phyloP scores from a whole-genome alignment of 139 green algal genomes.

The Trebouxia sp. region DNA sequence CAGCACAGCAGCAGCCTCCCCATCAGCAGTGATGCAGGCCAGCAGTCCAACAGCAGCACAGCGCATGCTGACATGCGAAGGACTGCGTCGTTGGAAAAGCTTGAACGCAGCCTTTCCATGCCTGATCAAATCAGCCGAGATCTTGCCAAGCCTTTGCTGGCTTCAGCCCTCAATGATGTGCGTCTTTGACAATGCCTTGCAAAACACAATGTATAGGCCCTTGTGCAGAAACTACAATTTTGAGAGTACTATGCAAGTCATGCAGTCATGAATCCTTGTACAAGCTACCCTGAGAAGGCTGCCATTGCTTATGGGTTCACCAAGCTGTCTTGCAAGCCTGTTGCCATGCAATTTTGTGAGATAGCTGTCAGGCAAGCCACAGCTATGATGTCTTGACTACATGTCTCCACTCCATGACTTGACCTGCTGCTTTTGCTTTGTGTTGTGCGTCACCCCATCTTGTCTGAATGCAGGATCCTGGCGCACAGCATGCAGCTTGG shows the following conservation, averaged over 20 bases:
- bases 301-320: too few relatives aligned
- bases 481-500: slow-evolving; percentile 15
- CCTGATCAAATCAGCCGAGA: background rate
- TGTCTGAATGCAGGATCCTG: background rate
- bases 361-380: too few relatives aligned
- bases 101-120: slow-evolving; percentile 3
- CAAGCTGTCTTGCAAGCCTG: too few relatives aligned
- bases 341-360: too few relatives aligned
- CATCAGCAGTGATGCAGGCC: background rate
- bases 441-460: background rate
- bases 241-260: too few relatives aligned
- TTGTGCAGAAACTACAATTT: background rate
- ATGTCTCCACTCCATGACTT: background rate
- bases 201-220: too few relatives aligned
- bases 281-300: too few relatives aligned
- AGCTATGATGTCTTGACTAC: background rate
- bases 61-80: background rate
- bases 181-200: too few relatives aligned
- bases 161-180: background rate
- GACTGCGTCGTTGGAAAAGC: background rate
- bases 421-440: background rate
- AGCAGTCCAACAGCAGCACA: background rate
- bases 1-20: background rate
- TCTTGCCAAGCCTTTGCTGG: background rate
- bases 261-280: too few relatives aligned